Conservation (phyloP, 2,329 filamentous ascomycete species). For the Pseudocercospora vitis region DNA sequence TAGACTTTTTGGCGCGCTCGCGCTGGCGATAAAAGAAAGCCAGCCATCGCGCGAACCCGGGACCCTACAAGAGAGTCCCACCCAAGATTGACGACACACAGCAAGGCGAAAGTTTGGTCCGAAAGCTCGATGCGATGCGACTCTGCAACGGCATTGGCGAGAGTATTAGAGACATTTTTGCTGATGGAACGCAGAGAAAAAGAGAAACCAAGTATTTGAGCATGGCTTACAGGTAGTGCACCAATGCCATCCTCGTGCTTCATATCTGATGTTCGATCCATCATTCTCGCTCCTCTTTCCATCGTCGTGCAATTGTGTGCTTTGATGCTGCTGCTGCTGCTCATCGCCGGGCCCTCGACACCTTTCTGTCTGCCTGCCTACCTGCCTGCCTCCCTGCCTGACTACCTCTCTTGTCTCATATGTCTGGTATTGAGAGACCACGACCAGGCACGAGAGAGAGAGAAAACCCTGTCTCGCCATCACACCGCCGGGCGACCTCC, state of each 20-base stretch:
- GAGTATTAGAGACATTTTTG: slow-evolving; percentile 14
- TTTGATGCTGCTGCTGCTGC: not conserved
- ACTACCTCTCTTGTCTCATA: too few relatives aligned
- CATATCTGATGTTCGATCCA: slow-evolving; percentile 14
- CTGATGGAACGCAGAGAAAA: slow-evolving; percentile 19
- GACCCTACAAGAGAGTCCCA: slow-evolving; percentile 14
- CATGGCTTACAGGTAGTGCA: slow-evolving; percentile 24
- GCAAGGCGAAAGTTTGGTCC: slow-evolving; percentile 13
- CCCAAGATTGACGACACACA: slow-evolving; percentile 20
- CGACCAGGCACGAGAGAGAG: too few relatives aligned
- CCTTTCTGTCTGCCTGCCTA: too few relatives aligned
- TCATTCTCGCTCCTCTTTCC: slow-evolving; percentile 5
- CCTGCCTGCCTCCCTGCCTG: too few relatives aligned
- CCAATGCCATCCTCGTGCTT: slow-evolving; percentile 24
- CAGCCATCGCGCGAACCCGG: slow-evolving; percentile 11
- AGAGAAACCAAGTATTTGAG: slow-evolving; percentile 21
- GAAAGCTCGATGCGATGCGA: slow-evolving; percentile 15
- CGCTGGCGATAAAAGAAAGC: slow-evolving; percentile 19
- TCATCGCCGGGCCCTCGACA: not conserved
- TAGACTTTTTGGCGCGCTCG: slow-evolving; percentile 19
- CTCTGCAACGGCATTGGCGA: slow-evolving; percentile 21
- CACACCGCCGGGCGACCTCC: too few relatives aligned
- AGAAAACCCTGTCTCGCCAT: too few relatives aligned
- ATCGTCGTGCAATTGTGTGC: not conserved
- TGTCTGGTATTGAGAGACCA: too few relatives aligned